Percentiles rank a stretch among this genome's conserved stretches.
Conservation (phyloP, 306 rosid genomes). For the Senna tora region DNA sequence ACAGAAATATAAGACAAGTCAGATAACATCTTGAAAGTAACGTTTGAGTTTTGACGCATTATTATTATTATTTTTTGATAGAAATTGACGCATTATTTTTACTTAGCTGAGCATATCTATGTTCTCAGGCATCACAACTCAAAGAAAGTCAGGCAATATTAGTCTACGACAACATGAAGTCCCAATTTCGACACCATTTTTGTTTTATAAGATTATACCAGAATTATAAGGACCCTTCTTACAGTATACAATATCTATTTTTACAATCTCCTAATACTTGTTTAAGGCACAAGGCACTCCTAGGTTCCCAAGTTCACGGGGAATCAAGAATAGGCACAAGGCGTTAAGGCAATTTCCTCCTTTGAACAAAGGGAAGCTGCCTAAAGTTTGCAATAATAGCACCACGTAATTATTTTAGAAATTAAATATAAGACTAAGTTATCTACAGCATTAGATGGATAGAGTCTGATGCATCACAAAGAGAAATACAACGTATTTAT, state of each 20-base stretch:
- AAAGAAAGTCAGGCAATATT: neutral
- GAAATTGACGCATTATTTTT: neutral
- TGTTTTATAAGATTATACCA: constrained; percentile 3
- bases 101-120: neutral
- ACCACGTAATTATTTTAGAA: constrained; percentile 8
- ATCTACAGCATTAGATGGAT: constrained; percentile 26
- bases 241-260: neutral
- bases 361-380: neutral
- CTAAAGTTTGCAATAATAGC: constrained; percentile 14
- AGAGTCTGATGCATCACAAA: constrained; percentile 19
- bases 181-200: neutral
- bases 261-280: neutral
- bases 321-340: neutral
- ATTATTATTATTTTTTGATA: too few species aligned
- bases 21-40: constrained; percentile 14
- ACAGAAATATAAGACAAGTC: constrained; percentile 26
- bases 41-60: too few species aligned
- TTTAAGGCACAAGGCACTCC: constrained; percentile 19
- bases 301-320: neutral
- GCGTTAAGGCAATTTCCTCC: neutral
- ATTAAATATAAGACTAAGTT: neutral
- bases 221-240: neutral
- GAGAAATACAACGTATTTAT: constrained; percentile 13
- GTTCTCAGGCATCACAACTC: neutral
- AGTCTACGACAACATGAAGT: neutral